These are phyloP conservation scores for Solanum medicagineum DNA, from an alignment of 257 asterid species.

Conservation along the genomic window DNA sequence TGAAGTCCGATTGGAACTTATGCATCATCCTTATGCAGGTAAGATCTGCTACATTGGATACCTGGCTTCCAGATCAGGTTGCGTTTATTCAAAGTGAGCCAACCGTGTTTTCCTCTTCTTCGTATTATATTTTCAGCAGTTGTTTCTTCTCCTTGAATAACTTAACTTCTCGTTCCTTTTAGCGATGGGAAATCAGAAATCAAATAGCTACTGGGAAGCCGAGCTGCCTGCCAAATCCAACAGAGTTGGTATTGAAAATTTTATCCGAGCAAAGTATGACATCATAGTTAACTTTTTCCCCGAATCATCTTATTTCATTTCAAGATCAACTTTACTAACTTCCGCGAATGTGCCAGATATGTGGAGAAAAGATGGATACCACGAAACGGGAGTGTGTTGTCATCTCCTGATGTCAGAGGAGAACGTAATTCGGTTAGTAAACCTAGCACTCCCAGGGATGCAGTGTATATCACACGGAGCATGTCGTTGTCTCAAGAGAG, in stretches of 20 bases:
- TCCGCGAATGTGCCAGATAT: constrained; percentile 12
- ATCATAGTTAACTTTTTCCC: constrained; percentile 1
- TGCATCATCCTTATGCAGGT: constrained; percentile 9
- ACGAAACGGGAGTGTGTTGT: not conserved
- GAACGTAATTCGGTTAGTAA: not conserved
- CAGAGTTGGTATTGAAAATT: constrained; percentile 32
- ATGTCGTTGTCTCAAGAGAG: not conserved
- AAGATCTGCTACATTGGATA: constrained; percentile 35
- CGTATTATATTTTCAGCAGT: not conserved
- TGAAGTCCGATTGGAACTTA: not conserved
- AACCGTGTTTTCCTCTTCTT: not conserved
- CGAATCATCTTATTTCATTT: not conserved
- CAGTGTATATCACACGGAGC: not conserved
- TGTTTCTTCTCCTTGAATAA: not conserved
- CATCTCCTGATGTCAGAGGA: constrained; percentile 3
- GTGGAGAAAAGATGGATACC: constrained; percentile 30
- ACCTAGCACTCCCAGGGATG: not conserved
- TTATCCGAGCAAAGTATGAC: constrained; percentile 35
- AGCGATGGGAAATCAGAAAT: constrained; percentile 35
- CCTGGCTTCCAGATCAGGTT: constrained; percentile 41
- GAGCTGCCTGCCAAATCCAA: constrained; percentile 22
- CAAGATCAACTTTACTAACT: not conserved
- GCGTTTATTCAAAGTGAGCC: constrained; percentile 29
- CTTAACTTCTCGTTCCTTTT: not conserved
- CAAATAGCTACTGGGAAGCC: constrained; percentile 37